phyloP scores from a whole-genome alignment of 371 early-diverging fungal species.

The Entomophthora muscae region DNA sequence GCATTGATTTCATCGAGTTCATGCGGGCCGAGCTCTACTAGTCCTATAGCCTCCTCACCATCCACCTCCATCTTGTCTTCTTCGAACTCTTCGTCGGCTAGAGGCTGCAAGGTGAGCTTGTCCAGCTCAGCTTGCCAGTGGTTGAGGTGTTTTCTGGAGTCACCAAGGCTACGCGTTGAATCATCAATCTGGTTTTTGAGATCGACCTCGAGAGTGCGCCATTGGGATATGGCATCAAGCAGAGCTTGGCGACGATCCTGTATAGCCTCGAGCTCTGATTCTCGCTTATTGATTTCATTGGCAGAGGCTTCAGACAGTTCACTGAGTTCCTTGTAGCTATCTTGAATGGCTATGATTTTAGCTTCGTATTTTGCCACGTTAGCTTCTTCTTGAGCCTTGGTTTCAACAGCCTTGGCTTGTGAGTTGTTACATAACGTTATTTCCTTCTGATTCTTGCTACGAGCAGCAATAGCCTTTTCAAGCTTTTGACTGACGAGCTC shows the following conservation, averaged over 20 bases:
- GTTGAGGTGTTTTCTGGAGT: conserved; percentile 26
- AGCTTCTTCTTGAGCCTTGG: conserved; percentile 32
- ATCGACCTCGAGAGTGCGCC: conserved; percentile 43
- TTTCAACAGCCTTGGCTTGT: conserved; percentile 23
- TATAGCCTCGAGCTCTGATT: conserved; percentile 25
- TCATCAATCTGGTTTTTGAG: conserved; percentile 42
- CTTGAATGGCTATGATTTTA: conserved; percentile 8
- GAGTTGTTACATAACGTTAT: conserved; percentile 35
- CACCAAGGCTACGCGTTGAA: conserved; percentile 23
- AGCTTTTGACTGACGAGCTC: conserved; percentile 31
- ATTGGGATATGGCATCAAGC: conserved; percentile 34
- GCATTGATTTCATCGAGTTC: conserved; percentile 12
- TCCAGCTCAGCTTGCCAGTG: conserved; percentile 31
- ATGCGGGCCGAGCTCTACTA: conserved; percentile 31
- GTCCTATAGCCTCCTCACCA: conserved; percentile 22
- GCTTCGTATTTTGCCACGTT: conserved; percentile 7
- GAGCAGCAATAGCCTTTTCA: conserved; percentile 47
- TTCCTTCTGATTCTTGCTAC: conserved; percentile 57
- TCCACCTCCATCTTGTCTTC: conserved; percentile 13
- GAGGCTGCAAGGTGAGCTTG: conserved; percentile 35
- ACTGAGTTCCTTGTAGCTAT: conserved; percentile 19
- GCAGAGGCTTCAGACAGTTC: conserved; percentile 40
- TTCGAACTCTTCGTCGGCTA: conserved; percentile 27
- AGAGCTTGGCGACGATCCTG: conserved; percentile 48
- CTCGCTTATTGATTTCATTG: conserved; percentile 10